Percentiles rank a stretch among this genome's conserved stretches.
These are phyloP conservation scores for Boechera retrofracta DNA, from an alignment of 345 rosid species.

Conservation along the genomic window DNA sequence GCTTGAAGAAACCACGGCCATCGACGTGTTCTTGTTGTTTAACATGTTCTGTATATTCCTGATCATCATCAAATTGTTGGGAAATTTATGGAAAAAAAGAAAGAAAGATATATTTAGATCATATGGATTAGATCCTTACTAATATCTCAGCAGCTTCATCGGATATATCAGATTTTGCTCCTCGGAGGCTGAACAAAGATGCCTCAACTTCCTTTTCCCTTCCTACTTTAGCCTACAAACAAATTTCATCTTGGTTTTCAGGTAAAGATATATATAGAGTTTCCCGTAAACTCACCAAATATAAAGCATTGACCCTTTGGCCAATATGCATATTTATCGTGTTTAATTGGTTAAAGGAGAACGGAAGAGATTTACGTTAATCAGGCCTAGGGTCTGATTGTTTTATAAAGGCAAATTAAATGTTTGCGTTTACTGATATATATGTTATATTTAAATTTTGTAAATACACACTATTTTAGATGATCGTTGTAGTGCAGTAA, in stretches of 20 bases:
- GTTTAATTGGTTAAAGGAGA: no score
- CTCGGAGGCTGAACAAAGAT: constrained; percentile 33
- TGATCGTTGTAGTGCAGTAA: no score
- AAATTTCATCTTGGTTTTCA: background rate
- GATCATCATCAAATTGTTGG: constrained; percentile 10
- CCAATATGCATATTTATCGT: no score
- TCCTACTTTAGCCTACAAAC: constrained; percentile 42
- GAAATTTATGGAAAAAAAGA: background rate
- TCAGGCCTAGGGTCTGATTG: no score
- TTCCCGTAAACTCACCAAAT: no score
- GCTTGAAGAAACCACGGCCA: constrained; percentile 12
- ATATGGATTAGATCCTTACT: constrained; percentile 34
- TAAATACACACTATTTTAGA: no score
- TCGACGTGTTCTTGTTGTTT: constrained; percentile 26
- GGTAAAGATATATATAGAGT: no score
- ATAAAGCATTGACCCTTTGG: no score
- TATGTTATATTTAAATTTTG: no score
- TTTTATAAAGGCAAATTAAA: no score
- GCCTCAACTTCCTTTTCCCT: constrained; percentile 31
- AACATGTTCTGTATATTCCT: constrained; percentile 41
- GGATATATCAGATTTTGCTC: constrained; percentile 37
- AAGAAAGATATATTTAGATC: background rate
- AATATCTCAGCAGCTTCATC: constrained; percentile 45
- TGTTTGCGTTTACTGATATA: no score
- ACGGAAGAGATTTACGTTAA: no score